These are phyloP conservation scores for Scenedesmus sp. DNA, from an alignment of 163 green algal species.

Conservation along the genomic window DNA sequence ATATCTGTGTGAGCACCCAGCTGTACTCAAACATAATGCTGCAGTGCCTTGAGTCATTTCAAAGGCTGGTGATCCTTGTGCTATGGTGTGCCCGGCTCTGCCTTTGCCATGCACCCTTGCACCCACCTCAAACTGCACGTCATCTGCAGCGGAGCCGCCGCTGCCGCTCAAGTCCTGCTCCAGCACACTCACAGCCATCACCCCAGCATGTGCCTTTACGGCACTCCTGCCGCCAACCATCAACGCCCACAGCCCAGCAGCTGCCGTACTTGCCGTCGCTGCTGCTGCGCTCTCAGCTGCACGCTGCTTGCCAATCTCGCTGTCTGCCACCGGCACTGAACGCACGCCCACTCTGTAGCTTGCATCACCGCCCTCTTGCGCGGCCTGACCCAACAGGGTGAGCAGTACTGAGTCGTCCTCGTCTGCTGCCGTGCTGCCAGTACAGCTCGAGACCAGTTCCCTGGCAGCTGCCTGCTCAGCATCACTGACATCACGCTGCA, in stretches of 20 bases:
- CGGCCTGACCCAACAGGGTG: background rate
- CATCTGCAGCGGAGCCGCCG: background rate
- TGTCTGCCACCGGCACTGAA: background rate
- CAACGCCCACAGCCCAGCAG: background rate
- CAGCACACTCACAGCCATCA: slow-evolving; percentile 6
- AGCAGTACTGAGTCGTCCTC: slow-evolving; percentile 28
- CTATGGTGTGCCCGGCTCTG: no score
- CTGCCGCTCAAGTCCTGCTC: background rate
- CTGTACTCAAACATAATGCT: no score
- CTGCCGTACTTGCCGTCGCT: background rate
- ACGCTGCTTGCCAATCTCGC: slow-evolving; percentile 16
- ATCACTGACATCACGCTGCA: background rate
- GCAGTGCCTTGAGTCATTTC: no score
- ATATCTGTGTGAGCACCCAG: no score
- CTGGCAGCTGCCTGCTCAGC: background rate
- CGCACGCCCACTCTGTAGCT: slow-evolving; percentile 43
- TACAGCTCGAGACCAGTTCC: background rate
- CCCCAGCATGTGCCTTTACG: background rate
- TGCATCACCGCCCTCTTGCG: background rate
- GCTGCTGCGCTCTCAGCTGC: background rate
- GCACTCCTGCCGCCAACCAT: background rate
- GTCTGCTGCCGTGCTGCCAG: background rate
- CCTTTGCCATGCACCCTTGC: background rate
- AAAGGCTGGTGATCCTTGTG: no score
- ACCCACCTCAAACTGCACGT: slow-evolving; percentile 2